A percentile compares a stretch with the other conserved stretches of the same genome.
These are phyloP conservation scores for Setaria italica DNA, from an alignment of 202 grass and related monocot species.

Conservation along the genomic window DNA sequence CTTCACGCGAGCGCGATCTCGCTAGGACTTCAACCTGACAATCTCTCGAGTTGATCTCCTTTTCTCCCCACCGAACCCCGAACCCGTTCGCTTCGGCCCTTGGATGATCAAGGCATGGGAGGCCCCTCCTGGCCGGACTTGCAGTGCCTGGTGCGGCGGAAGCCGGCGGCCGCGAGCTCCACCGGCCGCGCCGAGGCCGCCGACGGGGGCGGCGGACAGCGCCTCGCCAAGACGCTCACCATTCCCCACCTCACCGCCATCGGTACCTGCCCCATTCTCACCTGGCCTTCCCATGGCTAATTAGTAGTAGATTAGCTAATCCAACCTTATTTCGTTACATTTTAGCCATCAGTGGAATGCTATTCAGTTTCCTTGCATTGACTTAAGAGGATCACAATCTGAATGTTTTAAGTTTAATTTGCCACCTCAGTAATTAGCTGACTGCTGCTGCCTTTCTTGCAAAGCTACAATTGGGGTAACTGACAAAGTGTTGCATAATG, in stretches of 20 bases:
- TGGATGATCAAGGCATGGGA: constrained; percentile 35
- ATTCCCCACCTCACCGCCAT: constrained; percentile 71
- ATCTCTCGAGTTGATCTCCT: not conserved
- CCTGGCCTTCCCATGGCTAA: not conserved
- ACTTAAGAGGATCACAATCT: not conserved
- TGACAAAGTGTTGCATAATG: not conserved
- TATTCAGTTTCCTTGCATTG: not conserved
- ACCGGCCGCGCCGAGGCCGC: not conserved
- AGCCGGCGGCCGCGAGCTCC: constrained; percentile 50
- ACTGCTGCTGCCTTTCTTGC: not conserved
- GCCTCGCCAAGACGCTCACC: constrained; percentile 71
- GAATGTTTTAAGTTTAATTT: not conserved
- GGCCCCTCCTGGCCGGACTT: constrained; percentile 40
- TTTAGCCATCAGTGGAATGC: not conserved
- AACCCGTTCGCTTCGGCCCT: not conserved
- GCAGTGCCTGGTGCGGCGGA: constrained; percentile 52
- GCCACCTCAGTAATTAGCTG: not conserved
- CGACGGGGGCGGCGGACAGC: constrained; percentile 21
- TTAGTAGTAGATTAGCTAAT: not conserved
- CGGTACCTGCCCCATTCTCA: constrained; percentile 45
- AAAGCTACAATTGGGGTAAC: not conserved
- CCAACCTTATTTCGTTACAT: not conserved
- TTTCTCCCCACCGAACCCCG: not conserved
- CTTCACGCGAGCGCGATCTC: not conserved
- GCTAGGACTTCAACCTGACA: not conserved